These are phyloP conservation scores for Pascua guehoae DNA, from an alignment of 1,284 basidiomycete species.

Conservation along the genomic window DNA sequence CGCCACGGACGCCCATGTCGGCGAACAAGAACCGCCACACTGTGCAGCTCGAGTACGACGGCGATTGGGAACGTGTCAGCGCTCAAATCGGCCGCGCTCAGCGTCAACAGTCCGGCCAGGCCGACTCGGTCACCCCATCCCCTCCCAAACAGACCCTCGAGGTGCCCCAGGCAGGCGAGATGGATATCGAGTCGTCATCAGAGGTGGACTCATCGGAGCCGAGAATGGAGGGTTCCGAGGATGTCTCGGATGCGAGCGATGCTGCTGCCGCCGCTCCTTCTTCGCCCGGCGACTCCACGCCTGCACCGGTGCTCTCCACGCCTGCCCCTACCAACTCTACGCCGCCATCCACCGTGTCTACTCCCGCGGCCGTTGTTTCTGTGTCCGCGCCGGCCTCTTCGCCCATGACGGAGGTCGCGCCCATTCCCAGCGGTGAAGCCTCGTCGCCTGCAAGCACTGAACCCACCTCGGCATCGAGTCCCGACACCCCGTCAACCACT, in stretches of 20 bases:
- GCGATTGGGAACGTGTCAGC: conserved; percentile 27
- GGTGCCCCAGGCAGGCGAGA: conserved; percentile 14
- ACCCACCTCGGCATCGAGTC: too few relatives aligned
- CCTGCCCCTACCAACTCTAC: too few relatives aligned
- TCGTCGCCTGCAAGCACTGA: too few relatives aligned
- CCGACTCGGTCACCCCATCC: background rate
- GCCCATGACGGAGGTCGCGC: too few relatives aligned
- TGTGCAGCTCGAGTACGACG: conserved; percentile 84
- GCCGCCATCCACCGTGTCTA: too few relatives aligned
- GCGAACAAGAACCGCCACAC: conserved; percentile 65
- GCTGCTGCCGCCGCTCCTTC: background rate
- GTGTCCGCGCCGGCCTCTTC: too few relatives aligned
- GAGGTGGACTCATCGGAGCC: conserved; percentile 4
- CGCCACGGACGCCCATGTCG: conserved; percentile 30
- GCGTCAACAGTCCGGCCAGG: background rate
- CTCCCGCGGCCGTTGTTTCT: too few relatives aligned
- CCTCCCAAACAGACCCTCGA: conserved; percentile 5
- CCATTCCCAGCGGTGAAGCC: too few relatives aligned
- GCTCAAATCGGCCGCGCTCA: background rate
- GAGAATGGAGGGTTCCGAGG: background rate
- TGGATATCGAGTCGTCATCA: conserved; percentile 17
- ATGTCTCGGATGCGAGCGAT: background rate
- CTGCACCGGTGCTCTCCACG: too few relatives aligned
- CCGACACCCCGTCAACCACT: too few relatives aligned
- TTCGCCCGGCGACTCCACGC: background rate